A percentile compares a stretch with the other conserved stretches of the same genome.
Evolutionary conservation across 345 rosid genomes (phyloP).

Genomic region (Pugionium cornutum): DNA sequence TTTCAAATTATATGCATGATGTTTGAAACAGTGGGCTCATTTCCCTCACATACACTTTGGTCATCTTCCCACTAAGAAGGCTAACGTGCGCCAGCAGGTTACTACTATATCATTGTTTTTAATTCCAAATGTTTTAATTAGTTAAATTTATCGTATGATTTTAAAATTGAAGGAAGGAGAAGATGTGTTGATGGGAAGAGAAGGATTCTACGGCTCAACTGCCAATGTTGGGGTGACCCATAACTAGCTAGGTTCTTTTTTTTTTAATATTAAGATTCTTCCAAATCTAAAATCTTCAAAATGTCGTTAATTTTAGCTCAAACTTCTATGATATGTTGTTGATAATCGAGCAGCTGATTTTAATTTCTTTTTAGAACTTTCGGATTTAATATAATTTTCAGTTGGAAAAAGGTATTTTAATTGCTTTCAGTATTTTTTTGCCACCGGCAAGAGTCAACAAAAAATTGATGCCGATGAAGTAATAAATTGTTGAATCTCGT

Average conservation of each 20-base stretch:
- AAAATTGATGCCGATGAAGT: background rate
- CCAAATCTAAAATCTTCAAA: background rate
- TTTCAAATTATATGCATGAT: background rate
- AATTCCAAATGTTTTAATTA: too few relatives aligned
- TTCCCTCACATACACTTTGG: slow-evolving; percentile 96
- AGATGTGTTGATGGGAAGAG: slow-evolving; percentile 57
- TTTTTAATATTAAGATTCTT: background rate
- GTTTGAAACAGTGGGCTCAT: slow-evolving; percentile 83
- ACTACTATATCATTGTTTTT: background rate
- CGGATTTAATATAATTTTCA: background rate
- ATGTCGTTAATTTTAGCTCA: slow-evolving; percentile 21
- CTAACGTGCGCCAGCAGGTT: slow-evolving; percentile 70
- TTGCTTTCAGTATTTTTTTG: background rate
- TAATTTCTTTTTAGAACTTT: slow-evolving; percentile 11
- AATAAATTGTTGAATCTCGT: background rate
- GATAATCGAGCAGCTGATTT: slow-evolving; percentile 14
- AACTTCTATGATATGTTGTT: slow-evolving; percentile 15
- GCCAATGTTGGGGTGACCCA: slow-evolving; percentile 70
- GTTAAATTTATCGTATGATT: background rate
- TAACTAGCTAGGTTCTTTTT: slow-evolving; percentile 34
- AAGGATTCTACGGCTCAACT: slow-evolving; percentile 68
- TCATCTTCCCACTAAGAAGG: slow-evolving; percentile 81
- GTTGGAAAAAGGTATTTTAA: background rate
- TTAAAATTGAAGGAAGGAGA: slow-evolving; percentile 69
- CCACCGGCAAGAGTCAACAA: background rate